Conservation (phyloP, 768 basidiomycete species). For the Macrocybe gigantea region DNA sequence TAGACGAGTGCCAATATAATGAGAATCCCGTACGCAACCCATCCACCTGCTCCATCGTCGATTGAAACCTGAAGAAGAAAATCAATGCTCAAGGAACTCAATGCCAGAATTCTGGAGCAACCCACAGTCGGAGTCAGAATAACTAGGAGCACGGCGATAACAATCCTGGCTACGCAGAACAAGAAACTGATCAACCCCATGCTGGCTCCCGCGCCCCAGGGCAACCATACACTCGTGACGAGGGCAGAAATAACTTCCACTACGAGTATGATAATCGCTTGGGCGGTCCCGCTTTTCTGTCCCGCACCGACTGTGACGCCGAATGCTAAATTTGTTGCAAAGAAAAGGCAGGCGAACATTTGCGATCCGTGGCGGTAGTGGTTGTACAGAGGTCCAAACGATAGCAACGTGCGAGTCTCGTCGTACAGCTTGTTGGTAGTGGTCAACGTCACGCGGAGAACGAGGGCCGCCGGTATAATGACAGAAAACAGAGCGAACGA, state of each 20-base stretch:
- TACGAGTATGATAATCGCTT: constrained; percentile 85
- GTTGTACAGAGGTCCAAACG: constrained; percentile 90
- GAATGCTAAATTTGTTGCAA: constrained; percentile 76
- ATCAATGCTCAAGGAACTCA: constrained; percentile 6
- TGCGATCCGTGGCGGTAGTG: constrained; percentile 90
- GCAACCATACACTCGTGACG: constrained; percentile 89
- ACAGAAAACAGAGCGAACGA: constrained; percentile 80
- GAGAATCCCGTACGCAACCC: constrained; percentile 93
- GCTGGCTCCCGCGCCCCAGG: constrained; percentile 94
- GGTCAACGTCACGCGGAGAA: constrained; percentile 74
- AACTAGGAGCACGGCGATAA: constrained; percentile 84
- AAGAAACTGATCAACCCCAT: constrained; percentile 97
- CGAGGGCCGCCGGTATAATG: constrained; percentile 64
- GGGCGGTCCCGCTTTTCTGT: constrained; percentile 85
- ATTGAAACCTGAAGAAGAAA: constrained; percentile 64
- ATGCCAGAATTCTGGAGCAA: constrained; percentile 8
- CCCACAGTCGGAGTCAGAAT: constrained; percentile 86
- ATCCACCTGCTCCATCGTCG: constrained; percentile 73
- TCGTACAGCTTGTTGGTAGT: constrained; percentile 91
- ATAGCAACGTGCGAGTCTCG: constrained; percentile 86
- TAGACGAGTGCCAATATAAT: constrained; percentile 80
- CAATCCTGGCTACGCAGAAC: constrained; percentile 86
- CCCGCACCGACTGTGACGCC: constrained; percentile 87
- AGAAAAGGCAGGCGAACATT: constrained; percentile 76
- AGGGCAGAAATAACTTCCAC: constrained; percentile 85